These are phyloP conservation scores for Paxillus involutus DNA, from an alignment of 768 basidiomycete genomes.

Conservation along the genomic window DNA sequence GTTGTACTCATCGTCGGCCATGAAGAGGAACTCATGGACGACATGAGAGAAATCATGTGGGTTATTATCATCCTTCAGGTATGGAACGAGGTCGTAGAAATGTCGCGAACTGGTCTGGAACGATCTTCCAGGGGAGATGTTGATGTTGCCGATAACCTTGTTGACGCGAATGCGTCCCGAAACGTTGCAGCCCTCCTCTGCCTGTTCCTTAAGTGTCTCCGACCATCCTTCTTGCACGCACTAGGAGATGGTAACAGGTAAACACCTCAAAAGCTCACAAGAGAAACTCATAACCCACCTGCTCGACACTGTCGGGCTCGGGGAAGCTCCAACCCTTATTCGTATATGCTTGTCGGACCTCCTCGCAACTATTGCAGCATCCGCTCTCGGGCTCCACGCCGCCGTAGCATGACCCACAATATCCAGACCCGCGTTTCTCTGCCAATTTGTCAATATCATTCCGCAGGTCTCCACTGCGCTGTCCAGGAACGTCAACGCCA, in stretches of 20 bases:
- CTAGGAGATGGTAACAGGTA: conserved; percentile 39
- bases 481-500: conserved; percentile 59
- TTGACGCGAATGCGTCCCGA: conserved; percentile 91
- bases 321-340: conserved; percentile 94
- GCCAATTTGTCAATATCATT: conserved; percentile 87
- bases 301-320: conserved; percentile 88
- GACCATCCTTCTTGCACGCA: conserved; percentile 94
- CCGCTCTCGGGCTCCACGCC: conserved; percentile 72
- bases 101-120: conserved; percentile 85
- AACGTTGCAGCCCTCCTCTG: conserved; percentile 92
- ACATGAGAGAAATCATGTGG: conserved; percentile 93
- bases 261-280: neutral
- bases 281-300: conserved; percentile 51
- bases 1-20: conserved; percentile 80
- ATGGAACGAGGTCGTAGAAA: conserved; percentile 90
- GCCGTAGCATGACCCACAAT: conserved; percentile 97
- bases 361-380: conserved; percentile 96
- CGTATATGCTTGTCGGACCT: conserved; percentile 87
- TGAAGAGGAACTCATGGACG: conserved; percentile 78
- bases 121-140: conserved; percentile 92
- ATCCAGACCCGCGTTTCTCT: conserved; percentile 55
- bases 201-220: conserved; percentile 89
- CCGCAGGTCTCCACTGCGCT: conserved; percentile 60
- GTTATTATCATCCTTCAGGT: conserved; percentile 83
- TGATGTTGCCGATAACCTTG: conserved; percentile 95